A percentile compares a stretch with the other conserved stretches of the same genome.
Conservation (phyloP, 805 yeast genomes). For the Torulaspora franciscae region DNA sequence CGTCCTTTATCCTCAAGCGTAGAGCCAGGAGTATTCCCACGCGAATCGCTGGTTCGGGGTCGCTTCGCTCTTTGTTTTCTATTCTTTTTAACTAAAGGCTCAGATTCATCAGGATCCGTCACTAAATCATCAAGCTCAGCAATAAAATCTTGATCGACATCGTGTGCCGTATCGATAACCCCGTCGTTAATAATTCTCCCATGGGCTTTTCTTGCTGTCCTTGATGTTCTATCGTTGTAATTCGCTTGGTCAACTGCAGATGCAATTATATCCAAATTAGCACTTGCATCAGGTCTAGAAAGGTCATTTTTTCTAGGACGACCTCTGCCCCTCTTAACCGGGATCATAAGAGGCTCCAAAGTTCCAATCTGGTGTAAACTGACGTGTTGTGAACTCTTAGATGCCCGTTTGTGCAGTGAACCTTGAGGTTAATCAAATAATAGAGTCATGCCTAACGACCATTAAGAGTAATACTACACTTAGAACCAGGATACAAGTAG, state of each 20-base stretch:
- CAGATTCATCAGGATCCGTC: conserved; percentile 7
- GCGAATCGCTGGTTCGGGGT: conserved; percentile 5
- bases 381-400: neutral
- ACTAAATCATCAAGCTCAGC: conserved; percentile 13
- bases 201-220: conserved; percentile 8
- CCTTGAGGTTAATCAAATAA: neutral
- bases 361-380: neutral
- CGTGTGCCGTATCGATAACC: conserved; percentile 8
- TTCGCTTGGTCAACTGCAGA: conserved; percentile 12
- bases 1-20: conserved; percentile 23
- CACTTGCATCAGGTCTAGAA: neutral
- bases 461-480: neutral
- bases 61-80: conserved; percentile 8
- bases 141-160: conserved; percentile 17
- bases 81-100: conserved; percentile 7
- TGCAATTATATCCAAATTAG: conserved; percentile 9
- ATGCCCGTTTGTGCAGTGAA: neutral
- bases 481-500: neutral
- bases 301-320: conserved; percentile 17
- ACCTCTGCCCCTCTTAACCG: conserved; percentile 18
- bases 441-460: neutral
- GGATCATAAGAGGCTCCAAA: neutral
- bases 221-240: conserved; percentile 13
- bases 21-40: conserved; percentile 12
- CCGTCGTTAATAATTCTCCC: neutral